Percentiles rank a stretch among this genome's conserved stretches.
These are phyloP conservation scores for Fraxinus albicans DNA, from an alignment of 305 asterid species.

Conservation along the genomic window DNA sequence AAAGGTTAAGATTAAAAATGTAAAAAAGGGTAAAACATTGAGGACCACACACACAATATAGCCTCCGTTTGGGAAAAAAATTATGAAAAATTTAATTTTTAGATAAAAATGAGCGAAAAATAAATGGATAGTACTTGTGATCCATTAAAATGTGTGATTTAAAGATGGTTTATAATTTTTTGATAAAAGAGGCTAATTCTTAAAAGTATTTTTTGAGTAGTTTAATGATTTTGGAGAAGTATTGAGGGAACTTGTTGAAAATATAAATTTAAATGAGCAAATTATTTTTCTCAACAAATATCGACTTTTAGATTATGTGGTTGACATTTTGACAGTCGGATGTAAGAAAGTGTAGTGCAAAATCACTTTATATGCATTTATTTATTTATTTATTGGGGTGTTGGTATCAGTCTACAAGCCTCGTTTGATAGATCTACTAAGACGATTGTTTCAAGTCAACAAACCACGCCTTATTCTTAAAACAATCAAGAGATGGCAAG, in stretches of 20 bases:
- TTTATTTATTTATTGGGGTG: neutral
- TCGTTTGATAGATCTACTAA: neutral
- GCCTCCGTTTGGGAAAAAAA: neutral
- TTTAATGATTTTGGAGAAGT: neutral
- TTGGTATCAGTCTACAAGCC: neutral
- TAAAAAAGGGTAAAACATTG: neutral
- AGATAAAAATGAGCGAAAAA: no score
- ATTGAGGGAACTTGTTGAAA: neutral
- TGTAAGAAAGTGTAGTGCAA: neutral
- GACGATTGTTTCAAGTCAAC: neutral
- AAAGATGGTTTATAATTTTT: no score
- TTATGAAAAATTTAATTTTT: no score
- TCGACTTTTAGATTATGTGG: neutral
- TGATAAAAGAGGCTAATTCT: no score
- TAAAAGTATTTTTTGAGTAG: no score
- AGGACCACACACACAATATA: neutral
- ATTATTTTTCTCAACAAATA: neutral
- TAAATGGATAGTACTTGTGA: no score
- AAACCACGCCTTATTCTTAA: neutral
- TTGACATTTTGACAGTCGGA: neutral
- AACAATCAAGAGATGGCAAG: neutral
- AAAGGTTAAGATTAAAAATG: no score
- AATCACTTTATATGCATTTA: neutral
- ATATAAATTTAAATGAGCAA: no score
- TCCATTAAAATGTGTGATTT: no score